Evolutionary conservation across 179 eudicot species (phyloP).

Genomic region (Beta macrorhiza): DNA sequence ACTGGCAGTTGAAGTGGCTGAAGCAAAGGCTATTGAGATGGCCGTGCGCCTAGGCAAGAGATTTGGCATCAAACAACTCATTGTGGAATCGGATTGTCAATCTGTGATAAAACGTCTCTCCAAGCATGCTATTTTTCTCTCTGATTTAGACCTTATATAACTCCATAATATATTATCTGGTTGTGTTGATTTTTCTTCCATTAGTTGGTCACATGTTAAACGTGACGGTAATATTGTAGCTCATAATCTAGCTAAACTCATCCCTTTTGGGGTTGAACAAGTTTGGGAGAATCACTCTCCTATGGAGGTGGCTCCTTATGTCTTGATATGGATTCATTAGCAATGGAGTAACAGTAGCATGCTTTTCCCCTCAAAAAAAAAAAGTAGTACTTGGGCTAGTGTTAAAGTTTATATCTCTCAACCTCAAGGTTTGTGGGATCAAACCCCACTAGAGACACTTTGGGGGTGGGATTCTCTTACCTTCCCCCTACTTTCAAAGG

Average conservation of each 20-base stretch:
- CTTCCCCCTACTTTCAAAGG: too few species aligned
- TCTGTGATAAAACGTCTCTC: background rate
- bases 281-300: background rate
- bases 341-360: background rate
- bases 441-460: too few species aligned
- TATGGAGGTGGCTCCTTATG: background rate
- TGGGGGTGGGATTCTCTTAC: too few species aligned
- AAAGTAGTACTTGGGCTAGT: too few species aligned
- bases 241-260: background rate
- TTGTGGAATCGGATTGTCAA: background rate
- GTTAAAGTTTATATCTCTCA: too few species aligned
- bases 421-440: too few species aligned
- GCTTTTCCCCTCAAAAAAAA: background rate
- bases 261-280: background rate
- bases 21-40: background rate
- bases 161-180: too few species aligned
- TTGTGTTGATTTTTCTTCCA: background rate
- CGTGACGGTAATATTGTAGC: background rate
- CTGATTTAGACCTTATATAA: background rate
- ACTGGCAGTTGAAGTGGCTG: background rate
- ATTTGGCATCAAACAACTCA: fast-evolving
- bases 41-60: fast-evolving
- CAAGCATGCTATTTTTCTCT: background rate
- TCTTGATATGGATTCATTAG: background rate
- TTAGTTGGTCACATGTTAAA: background rate